Evolutionary conservation across 1,284 basidiomycete species (phyloP).

Genomic region (Ganoderma meredithae): DNA sequence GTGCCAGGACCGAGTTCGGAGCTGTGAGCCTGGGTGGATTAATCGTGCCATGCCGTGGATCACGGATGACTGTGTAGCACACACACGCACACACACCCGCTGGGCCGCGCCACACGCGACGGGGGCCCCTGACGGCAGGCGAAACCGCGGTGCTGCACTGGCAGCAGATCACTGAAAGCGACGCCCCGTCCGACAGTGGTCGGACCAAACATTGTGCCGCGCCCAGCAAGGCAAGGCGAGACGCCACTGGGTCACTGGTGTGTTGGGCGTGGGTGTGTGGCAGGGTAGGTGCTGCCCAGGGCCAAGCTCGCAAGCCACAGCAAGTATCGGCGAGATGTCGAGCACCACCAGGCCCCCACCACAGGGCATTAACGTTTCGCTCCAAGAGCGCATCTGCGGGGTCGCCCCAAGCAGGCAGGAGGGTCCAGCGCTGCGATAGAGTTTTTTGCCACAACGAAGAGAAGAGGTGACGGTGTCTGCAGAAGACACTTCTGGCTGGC

Average conservation of each 20-base stretch:
- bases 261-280: neutral
- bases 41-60: no score
- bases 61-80: neutral
- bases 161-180: neutral
- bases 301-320: neutral
- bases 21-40: no score
- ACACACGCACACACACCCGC: neutral
- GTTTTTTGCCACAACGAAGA: slow-evolving; percentile 3
- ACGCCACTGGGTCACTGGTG: slow-evolving; percentile 2
- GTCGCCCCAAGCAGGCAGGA: neutral
- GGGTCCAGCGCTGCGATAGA: slow-evolving; percentile 8
- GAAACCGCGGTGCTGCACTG: neutral
- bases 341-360: neutral
- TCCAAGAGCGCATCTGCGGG: neutral
- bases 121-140: slow-evolving; percentile 10
- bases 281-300: slow-evolving; percentile 2
- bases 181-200: slow-evolving; percentile 6
- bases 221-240: slow-evolving; percentile 3
- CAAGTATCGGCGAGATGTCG: no score
- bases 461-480: neutral
- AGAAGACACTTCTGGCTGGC: slow-evolving; percentile 1
- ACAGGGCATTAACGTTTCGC: neutral
- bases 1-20: no score
- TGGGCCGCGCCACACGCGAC: neutral
- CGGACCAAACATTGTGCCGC: slow-evolving; percentile 8